Evolutionary conservation across 805 yeast genomes (phyloP).

Genomic region (Yamadazyma olivae): DNA sequence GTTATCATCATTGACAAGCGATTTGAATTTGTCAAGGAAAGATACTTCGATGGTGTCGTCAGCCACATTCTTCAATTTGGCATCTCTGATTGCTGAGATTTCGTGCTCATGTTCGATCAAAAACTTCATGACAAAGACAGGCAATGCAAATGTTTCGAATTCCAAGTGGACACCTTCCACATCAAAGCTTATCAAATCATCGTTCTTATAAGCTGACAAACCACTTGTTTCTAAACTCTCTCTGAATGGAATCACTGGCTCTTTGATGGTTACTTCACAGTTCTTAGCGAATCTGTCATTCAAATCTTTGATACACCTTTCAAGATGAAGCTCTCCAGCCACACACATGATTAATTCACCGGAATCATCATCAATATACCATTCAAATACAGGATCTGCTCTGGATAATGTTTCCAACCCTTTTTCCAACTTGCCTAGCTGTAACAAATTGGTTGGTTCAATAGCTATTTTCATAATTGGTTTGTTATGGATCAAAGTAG

Average conservation of each 20-base stretch:
- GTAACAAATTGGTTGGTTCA: slow-evolving; percentile 88
- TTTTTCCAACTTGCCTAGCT: slow-evolving; percentile 67
- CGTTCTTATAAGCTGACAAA: slow-evolving; percentile 21
- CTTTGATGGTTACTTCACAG: slow-evolving; percentile 78
- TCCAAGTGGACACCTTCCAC: slow-evolving; percentile 29
- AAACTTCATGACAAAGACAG: slow-evolving; percentile 45
- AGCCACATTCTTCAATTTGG: slow-evolving; percentile 15
- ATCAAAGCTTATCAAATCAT: slow-evolving; percentile 11
- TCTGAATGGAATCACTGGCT: slow-evolving; percentile 91
- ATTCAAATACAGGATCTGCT: slow-evolving; percentile 94
- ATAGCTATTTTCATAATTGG: slow-evolving; percentile 94
- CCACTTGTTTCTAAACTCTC: slow-evolving; percentile 73
- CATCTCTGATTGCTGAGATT: slow-evolving; percentile 32
- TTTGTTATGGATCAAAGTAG: slow-evolving; percentile 53
- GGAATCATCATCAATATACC: slow-evolving; percentile 71
- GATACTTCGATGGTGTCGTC: slow-evolving; percentile 14
- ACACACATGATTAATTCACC: slow-evolving; percentile 94
- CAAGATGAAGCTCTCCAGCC: slow-evolving; percentile 95
- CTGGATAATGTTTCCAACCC: slow-evolving; percentile 78
- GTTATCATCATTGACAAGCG: slow-evolving; percentile 7
- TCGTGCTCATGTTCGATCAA: slow-evolving; percentile 45
- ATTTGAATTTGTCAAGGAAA: slow-evolving; percentile 10
- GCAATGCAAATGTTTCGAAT: slow-evolving; percentile 56
- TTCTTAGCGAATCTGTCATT: slow-evolving; percentile 85
- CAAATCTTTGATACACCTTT: slow-evolving; percentile 88